Conservation (phyloP, 2,329 filamentous ascomycete species). For the Aureobasidium sp. region DNA sequence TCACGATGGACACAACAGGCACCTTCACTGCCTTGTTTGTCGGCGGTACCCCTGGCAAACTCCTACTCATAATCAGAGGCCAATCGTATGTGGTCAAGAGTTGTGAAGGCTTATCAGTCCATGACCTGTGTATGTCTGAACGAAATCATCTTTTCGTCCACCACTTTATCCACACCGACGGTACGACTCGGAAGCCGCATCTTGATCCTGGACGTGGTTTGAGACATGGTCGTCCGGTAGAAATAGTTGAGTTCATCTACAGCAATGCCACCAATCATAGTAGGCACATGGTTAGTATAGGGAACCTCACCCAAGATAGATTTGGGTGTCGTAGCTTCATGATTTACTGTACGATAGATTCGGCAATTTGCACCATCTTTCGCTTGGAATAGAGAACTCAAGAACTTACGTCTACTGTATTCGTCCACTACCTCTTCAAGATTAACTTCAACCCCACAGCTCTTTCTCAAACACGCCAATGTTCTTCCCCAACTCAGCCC, state of each 20-base stretch:
- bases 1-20: slow-evolving; percentile 48
- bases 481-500: slow-evolving; percentile 36
- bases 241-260: slow-evolving; percentile 39
- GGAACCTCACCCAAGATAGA: slow-evolving; percentile 8
- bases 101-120: slow-evolving; percentile 34
- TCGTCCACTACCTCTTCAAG: slow-evolving; percentile 31
- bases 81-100: too few species aligned
- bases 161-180: slow-evolving; percentile 47
- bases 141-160: slow-evolving; percentile 49
- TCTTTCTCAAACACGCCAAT: slow-evolving; percentile 28
- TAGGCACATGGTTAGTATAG: slow-evolving; percentile 32
- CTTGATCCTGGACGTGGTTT: slow-evolving; percentile 44
- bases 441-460: slow-evolving; percentile 23
- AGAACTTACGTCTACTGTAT: slow-evolving; percentile 20
- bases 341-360: slow-evolving; percentile 14
- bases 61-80: slow-evolving; percentile 33
- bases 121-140: slow-evolving; percentile 51
- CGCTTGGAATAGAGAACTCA: not conserved
- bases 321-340: slow-evolving; percentile 20
- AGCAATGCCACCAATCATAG: slow-evolving; percentile 37
- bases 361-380: not conserved
- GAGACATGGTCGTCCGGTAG: slow-evolving; percentile 49
- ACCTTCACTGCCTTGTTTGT: slow-evolving; percentile 50
- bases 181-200: slow-evolving; percentile 49
- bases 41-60: slow-evolving; percentile 48